These are phyloP conservation scores for Camellia granthamiana DNA, from an alignment of 148 eudicot species.

Conservation along the genomic window DNA sequence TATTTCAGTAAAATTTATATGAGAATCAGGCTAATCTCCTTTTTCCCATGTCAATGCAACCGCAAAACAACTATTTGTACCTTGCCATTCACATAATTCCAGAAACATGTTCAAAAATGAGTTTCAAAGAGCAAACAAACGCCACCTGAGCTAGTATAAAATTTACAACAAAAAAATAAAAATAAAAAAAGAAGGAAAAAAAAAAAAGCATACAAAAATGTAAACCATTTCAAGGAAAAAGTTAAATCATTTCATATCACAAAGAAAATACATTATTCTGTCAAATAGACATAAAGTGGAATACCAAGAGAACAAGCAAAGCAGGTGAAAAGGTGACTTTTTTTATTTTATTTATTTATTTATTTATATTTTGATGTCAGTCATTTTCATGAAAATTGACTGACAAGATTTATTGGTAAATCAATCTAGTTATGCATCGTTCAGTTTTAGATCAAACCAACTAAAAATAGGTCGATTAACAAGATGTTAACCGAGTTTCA, in stretches of 20 bases:
- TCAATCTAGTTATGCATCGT: not conserved
- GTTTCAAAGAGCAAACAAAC: not conserved
- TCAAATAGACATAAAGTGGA: not conserved
- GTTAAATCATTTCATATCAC: not conserved
- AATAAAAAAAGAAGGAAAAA: no score
- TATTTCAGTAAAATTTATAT: not conserved
- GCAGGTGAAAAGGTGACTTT: no score
- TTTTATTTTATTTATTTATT: no score
- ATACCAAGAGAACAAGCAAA: not conserved
- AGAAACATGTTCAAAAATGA: not conserved
- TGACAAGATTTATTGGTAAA: not conserved
- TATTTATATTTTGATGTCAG: no score
- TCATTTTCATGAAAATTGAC: no score
- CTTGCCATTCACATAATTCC: not conserved
- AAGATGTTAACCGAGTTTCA: not conserved
- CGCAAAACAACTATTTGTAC: not conserved
- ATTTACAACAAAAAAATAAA: no score
- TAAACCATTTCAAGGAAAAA: not conserved
- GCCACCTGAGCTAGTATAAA: not conserved
- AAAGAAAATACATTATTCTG: slow-evolving; percentile 2
- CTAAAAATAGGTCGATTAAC: not conserved
- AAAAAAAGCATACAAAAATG: not conserved
- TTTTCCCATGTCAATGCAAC: not conserved
- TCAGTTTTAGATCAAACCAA: slow-evolving; percentile 1
- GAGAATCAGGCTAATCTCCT: not conserved